phyloP scores from a whole-genome alignment of 2,329 filamentous ascomycete genomes.

The Trichoderma oligosporum region DNA sequence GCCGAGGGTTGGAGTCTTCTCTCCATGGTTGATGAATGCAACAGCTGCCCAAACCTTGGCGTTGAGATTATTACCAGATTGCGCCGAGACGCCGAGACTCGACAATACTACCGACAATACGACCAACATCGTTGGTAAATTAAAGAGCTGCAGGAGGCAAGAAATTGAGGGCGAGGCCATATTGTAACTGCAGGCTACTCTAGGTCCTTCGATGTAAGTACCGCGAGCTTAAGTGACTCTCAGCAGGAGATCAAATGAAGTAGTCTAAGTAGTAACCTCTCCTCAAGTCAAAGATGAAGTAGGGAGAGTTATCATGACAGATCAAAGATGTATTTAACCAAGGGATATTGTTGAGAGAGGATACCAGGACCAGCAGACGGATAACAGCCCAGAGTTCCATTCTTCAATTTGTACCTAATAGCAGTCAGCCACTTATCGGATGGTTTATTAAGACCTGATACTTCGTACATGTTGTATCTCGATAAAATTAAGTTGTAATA shows the following conservation, averaged over 20 bases:
- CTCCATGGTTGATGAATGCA: slow-evolving; percentile 50
- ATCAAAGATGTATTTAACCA: background rate
- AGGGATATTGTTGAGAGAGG: background rate
- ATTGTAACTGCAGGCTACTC: background rate
- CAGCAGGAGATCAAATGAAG: background rate
- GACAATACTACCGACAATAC: slow-evolving; percentile 21
- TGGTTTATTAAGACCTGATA: slow-evolving; percentile 6
- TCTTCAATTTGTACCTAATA: background rate
- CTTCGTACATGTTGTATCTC: background rate
- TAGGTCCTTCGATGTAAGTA: background rate
- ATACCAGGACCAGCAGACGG: background rate
- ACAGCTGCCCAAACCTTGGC: slow-evolving; percentile 49
- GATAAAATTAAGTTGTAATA: background rate
- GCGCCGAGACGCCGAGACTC: slow-evolving; percentile 27
- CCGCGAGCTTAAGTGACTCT: background rate
- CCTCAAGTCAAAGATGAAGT: background rate
- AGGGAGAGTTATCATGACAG: background rate
- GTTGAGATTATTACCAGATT: slow-evolving; percentile 29
- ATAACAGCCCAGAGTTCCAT: slow-evolving; percentile 4
- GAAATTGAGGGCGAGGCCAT: slow-evolving; percentile 1
- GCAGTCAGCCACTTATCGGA: slow-evolving; percentile 14
- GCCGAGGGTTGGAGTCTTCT: slow-evolving; percentile 45
- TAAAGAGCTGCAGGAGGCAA: background rate
- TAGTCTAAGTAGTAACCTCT: background rate
- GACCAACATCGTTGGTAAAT: slow-evolving; percentile 13